Conservation (phyloP, 345 rosid species). For the Populus deltoides region DNA sequence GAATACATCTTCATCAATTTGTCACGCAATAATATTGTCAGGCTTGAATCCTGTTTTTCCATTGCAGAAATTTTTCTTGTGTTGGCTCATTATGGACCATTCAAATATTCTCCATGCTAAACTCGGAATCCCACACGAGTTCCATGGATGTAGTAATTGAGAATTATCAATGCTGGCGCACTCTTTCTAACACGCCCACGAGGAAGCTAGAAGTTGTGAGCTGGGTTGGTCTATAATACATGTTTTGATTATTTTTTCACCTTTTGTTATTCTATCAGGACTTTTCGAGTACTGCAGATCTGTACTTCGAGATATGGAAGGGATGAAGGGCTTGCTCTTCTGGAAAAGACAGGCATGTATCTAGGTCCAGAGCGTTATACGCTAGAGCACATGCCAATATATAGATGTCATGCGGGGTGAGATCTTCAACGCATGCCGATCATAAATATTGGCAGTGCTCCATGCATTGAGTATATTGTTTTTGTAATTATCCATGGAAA, state of each 20-base stretch:
- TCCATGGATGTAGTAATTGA: background rate
- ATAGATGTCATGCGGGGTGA: constrained; percentile 79
- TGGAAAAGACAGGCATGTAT: constrained; percentile 87
- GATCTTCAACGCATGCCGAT: constrained; percentile 63
- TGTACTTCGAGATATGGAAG: constrained; percentile 70
- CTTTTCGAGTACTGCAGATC: constrained; percentile 70
- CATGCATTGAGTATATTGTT: background rate
- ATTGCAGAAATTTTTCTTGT: background rate
- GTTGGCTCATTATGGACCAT: background rate
- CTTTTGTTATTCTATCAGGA: constrained; percentile 38
- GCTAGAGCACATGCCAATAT: constrained; percentile 70
- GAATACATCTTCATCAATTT: background rate
- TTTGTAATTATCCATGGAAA: constrained; percentile 1
- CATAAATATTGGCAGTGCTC: constrained; percentile 7
- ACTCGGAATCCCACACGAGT: background rate
- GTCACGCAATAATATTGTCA: background rate
- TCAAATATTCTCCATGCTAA: background rate
- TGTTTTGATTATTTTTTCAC: background rate
- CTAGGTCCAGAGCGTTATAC: constrained; percentile 89
- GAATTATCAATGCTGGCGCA: background rate
- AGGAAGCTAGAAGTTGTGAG: background rate
- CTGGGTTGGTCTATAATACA: background rate
- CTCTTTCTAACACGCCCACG: background rate
- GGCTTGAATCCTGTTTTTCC: background rate
- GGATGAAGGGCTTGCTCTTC: constrained; percentile 64